Percentiles rank a stretch among this genome's conserved stretches.
Evolutionary conservation across 2,329 filamentous ascomycete species (phyloP).

Genomic region (Ophiostoma populinum): DNA sequence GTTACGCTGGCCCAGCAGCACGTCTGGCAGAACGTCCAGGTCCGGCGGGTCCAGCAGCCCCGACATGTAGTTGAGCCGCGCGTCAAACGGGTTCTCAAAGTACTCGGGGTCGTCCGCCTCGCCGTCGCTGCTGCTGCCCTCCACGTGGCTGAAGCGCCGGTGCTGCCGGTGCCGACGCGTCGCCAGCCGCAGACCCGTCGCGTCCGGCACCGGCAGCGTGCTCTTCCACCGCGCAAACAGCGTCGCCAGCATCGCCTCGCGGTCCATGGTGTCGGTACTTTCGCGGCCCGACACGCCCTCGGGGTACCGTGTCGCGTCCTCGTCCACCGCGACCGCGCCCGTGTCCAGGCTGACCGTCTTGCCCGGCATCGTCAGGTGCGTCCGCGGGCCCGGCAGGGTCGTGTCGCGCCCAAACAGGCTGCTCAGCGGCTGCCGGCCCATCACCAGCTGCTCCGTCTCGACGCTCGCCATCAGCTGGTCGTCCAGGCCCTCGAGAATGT

Average conservation of each 20-base stretch:
- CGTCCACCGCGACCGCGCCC: constrained; percentile 46
- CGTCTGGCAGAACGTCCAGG: too few relatives aligned
- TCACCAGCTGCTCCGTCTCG: constrained; percentile 59
- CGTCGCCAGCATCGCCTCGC: constrained; percentile 12
- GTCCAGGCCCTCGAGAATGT: constrained; percentile 62
- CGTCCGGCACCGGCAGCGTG: background rate
- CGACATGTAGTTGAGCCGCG: too few relatives aligned
- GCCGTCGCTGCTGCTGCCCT: background rate
- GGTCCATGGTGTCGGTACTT: constrained; percentile 27
- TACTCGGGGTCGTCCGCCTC: background rate
- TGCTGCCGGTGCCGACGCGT: too few relatives aligned
- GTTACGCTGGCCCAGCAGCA: too few relatives aligned
- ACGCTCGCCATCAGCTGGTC: constrained; percentile 62
- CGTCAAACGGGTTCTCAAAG: too few relatives aligned
- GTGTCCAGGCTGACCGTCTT: constrained; percentile 40
- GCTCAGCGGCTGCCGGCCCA: constrained; percentile 59
- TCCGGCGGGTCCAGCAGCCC: too few relatives aligned
- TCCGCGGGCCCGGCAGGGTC: constrained; percentile 49
- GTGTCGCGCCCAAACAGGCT: constrained; percentile 58
- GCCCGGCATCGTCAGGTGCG: constrained; percentile 42
- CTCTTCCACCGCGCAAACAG: constrained; percentile 23
- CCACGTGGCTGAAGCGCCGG: too few relatives aligned
- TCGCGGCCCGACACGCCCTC: constrained; percentile 40
- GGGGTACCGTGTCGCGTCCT: too few relatives aligned
- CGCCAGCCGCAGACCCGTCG: too few relatives aligned